Percentiles rank a stretch among this genome's conserved stretches.
These are phyloP conservation scores for Hansenula sp. DNA, from an alignment of 1,139 yeast genomes.

Conservation along the genomic window DNA sequence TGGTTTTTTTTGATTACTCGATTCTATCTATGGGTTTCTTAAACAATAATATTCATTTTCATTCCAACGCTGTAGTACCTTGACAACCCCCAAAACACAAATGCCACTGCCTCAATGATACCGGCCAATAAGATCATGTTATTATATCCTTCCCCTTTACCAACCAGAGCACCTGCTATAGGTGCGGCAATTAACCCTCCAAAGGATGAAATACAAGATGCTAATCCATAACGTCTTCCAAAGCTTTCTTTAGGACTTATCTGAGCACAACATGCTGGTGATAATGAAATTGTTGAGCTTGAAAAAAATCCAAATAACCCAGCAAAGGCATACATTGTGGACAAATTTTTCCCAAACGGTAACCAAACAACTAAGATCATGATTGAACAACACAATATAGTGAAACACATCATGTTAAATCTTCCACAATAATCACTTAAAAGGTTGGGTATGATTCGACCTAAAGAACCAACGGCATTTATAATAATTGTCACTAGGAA, in stretches of 20 bases:
- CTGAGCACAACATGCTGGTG: slow-evolving; percentile 34
- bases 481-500: slow-evolving; percentile 28
- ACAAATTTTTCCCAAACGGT: slow-evolving; percentile 46
- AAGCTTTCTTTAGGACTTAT: slow-evolving; percentile 35
- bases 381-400: slow-evolving; percentile 35
- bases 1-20: too few relatives aligned
- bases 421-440: slow-evolving; percentile 33
- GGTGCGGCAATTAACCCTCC: slow-evolving; percentile 45
- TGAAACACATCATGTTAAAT: slow-evolving; percentile 44
- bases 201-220: slow-evolving; percentile 38
- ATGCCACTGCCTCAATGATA: slow-evolving; percentile 10
- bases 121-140: slow-evolving; percentile 18
- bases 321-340: slow-evolving; percentile 34
- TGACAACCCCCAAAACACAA: slow-evolving; percentile 25
- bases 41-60: too few relatives aligned
- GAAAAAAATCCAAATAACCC: slow-evolving; percentile 50
- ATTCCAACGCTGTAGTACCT: slow-evolving; percentile 18
- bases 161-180: slow-evolving; percentile 45
- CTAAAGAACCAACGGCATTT: slow-evolving; percentile 51
- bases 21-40: too few relatives aligned
- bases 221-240: slow-evolving; percentile 45
- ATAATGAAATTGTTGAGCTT: slow-evolving; percentile 42
- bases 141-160: slow-evolving; percentile 25
- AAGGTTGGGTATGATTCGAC: slow-evolving; percentile 45
- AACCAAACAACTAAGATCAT: slow-evolving; percentile 37